phyloP scores from a whole-genome alignment of 2,329 filamentous ascomycete species.

The Fusarium guadeloupense region DNA sequence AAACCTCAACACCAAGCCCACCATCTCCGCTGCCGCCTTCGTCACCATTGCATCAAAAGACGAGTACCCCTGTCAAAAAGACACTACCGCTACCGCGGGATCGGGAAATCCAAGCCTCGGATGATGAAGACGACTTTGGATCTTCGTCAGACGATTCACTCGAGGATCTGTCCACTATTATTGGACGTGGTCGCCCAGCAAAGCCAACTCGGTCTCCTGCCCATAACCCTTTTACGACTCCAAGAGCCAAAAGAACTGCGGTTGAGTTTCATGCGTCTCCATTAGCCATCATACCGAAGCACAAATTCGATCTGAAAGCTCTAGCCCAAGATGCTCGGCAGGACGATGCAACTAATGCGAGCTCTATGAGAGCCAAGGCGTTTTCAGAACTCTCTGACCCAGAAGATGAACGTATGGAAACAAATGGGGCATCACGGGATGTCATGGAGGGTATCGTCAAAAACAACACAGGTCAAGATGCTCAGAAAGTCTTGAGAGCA shows the following conservation, averaged over 20 bases:
- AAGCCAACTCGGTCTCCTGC: constrained; percentile 25
- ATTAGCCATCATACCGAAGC: constrained; percentile 61
- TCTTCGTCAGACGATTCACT: constrained; percentile 66
- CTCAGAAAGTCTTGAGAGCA: constrained; percentile 57
- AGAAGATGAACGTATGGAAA: neutral
- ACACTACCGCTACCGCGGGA: constrained; percentile 54
- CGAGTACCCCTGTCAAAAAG: constrained; percentile 38
- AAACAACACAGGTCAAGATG: constrained; percentile 54
- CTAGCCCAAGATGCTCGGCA: constrained; percentile 67
- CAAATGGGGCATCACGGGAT: constrained; percentile 34
- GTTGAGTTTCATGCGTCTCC: constrained; percentile 56
- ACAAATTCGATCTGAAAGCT: constrained; percentile 71
- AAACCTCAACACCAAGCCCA: constrained; percentile 10
- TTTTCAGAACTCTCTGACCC: constrained; percentile 38
- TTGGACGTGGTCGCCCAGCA: constrained; percentile 42
- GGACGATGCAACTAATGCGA: constrained; percentile 68
- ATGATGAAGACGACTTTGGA: constrained; percentile 72
- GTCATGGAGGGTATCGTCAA: constrained; percentile 47
- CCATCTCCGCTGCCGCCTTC: constrained; percentile 37
- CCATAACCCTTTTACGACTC: constrained; percentile 51
- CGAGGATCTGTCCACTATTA: constrained; percentile 56
- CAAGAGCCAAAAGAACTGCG: constrained; percentile 59
- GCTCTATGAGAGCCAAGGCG: constrained; percentile 56
- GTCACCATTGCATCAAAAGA: constrained; percentile 39
- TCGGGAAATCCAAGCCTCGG: constrained; percentile 73